Percentiles rank a stretch among this genome's conserved stretches.
Evolutionary conservation across 106 monocot species (phyloP).

Genomic region (Dendrobium chrysotoxum): DNA sequence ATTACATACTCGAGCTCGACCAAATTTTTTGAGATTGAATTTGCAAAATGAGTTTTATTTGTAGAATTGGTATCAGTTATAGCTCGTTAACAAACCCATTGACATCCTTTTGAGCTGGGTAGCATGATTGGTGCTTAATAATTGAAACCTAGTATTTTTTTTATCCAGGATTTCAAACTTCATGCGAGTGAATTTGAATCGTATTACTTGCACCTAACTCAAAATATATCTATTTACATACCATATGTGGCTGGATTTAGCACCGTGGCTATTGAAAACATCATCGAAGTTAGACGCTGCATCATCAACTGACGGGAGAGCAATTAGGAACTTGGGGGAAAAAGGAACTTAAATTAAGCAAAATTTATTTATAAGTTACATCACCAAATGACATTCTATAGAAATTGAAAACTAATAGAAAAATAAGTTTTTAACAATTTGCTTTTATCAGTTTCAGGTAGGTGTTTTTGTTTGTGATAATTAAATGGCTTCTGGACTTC

Average conservation of each 20-base stretch:
- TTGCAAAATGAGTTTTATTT: background rate
- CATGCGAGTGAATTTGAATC: background rate
- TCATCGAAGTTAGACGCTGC: background rate
- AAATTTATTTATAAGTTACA: background rate
- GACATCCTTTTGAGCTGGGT: background rate
- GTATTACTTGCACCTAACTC: background rate
- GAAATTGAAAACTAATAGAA: background rate
- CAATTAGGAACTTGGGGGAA: background rate
- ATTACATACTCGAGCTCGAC: background rate
- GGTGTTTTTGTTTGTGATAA: background rate
- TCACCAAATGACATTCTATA: background rate
- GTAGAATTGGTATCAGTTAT: background rate
- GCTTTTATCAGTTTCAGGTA: background rate
- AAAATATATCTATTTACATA: background rate
- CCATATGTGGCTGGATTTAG: background rate
- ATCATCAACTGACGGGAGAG: background rate
- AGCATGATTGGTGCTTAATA: background rate
- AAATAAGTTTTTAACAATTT: background rate
- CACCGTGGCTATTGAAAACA: background rate
- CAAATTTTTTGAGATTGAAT: background rate
- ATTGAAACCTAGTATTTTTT: background rate
- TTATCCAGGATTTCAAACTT: background rate
- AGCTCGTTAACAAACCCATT: background rate
- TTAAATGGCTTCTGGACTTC: background rate
- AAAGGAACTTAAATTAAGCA: background rate